phyloP scores from a whole-genome alignment of 306 rosid species.

The Rosa persica region DNA sequence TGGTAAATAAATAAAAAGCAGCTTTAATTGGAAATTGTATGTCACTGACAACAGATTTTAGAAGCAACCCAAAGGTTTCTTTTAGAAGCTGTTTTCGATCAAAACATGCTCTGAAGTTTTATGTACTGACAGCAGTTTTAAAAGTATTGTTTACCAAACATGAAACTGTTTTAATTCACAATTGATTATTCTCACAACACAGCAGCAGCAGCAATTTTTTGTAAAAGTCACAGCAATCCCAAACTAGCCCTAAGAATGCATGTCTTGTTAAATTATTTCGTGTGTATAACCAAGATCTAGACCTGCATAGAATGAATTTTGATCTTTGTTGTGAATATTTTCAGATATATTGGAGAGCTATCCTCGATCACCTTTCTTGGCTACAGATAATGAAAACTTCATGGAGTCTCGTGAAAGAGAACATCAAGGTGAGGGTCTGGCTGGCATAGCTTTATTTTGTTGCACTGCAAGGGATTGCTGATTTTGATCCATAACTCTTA shows the following conservation, averaged over 20 bases:
- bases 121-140: too few species aligned
- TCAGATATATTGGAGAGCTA: conserved; percentile 87
- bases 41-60: too few species aligned
- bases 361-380: conserved; percentile 68
- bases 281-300: background rate
- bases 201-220: too few species aligned
- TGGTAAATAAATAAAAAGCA: too few species aligned
- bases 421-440: conserved; percentile 57
- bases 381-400: conserved; percentile 58
- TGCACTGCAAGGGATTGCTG: conserved; percentile 19
- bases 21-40: too few species aligned
- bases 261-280: background rate
- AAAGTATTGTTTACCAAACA: too few species aligned
- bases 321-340: conserved; percentile 22
- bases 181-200: too few species aligned
- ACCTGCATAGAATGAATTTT: background rate
- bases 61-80: too few species aligned
- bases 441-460: conserved; percentile 10
- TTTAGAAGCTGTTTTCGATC: too few species aligned
- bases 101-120: too few species aligned
- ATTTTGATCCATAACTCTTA: conserved; percentile 27
- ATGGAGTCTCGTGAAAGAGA: conserved; percentile 63
- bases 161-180: too few species aligned
- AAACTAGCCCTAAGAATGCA: background rate
- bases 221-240: too few species aligned